Percentiles rank a stretch among this genome's conserved stretches.
phyloP scores from a whole-genome alignment of 1,284 basidiomycete genomes.

The Ceratobasidium sp. region DNA sequence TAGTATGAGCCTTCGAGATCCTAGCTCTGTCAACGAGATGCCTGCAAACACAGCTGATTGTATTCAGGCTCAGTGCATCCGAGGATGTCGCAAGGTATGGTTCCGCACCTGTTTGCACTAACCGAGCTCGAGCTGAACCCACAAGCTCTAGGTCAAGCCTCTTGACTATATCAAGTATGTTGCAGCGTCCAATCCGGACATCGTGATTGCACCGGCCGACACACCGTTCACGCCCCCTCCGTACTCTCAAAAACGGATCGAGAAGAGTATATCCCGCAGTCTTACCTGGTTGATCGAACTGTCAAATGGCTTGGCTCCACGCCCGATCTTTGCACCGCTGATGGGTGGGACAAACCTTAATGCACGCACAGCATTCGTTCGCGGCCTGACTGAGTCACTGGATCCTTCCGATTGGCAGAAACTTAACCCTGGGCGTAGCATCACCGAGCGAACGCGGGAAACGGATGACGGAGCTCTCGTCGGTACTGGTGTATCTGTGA shows the following conservation, averaged over 20 bases:
- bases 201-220: constrained; percentile 76
- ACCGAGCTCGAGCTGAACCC: constrained; percentile 21
- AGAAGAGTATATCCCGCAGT: constrained; percentile 76
- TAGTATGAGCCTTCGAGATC: constrained; percentile 72
- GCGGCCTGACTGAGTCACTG: constrained; percentile 66
- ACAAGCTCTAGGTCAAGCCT: constrained; percentile 69
- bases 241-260: constrained; percentile 71
- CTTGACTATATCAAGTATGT: constrained; percentile 66
- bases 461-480: constrained; percentile 22
- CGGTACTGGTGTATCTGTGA: neutral
- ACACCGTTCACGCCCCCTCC: constrained; percentile 70
- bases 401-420: constrained; percentile 66
- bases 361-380: constrained; percentile 72
- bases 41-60: constrained; percentile 72
- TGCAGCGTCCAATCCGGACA: constrained; percentile 68
- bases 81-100: constrained; percentile 76
- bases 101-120: neutral
- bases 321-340: constrained; percentile 67
- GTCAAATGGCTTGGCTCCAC: constrained; percentile 39
- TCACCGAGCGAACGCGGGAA: constrained; percentile 54
- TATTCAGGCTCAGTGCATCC: constrained; percentile 66
- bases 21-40: constrained; percentile 69
- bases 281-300: constrained; percentile 69
- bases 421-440: constrained; percentile 57
- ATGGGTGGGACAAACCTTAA: constrained; percentile 65